Evolutionary conservation across 1,284 basidiomycete species (phyloP).

Genomic region (Gymnopus androsaceus): DNA sequence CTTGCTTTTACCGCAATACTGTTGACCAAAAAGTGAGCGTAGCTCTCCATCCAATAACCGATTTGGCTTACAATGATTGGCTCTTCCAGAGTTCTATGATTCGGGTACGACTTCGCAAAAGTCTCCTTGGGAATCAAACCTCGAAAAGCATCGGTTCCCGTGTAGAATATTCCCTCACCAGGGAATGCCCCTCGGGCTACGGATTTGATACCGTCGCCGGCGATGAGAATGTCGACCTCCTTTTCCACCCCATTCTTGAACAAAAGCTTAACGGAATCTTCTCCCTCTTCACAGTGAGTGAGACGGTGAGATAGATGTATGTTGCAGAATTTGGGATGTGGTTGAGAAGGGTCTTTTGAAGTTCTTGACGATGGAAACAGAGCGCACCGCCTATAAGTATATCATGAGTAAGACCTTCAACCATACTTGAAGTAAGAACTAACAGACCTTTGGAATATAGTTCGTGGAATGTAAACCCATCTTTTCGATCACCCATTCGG

Average conservation of each 20-base stretch:
- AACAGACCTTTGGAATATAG: constrained; percentile 3
- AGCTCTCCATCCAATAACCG: background rate
- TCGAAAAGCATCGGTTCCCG: constrained; percentile 5
- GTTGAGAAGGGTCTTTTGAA: constrained; percentile 40
- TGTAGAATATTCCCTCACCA: constrained; percentile 8
- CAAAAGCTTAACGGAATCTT: constrained; percentile 33
- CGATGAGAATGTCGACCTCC: constrained; percentile 49
- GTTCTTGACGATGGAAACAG: constrained; percentile 45
- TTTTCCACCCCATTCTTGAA: constrained; percentile 46
- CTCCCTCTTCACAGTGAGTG: constrained; percentile 34
- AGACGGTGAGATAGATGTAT: constrained; percentile 41
- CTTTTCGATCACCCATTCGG: constrained; percentile 5
- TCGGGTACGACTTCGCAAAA: background rate
- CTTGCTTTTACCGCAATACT: constrained; percentile 14
- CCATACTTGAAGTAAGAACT: too few relatives aligned
- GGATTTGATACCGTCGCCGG: constrained; percentile 45
- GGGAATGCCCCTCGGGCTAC: constrained; percentile 15
- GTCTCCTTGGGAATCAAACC: constrained; percentile 9
- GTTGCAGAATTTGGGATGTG: constrained; percentile 31
- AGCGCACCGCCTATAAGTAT: constrained; percentile 38
- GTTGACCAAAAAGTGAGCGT: background rate
- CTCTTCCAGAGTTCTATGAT: background rate
- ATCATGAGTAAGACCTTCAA: too few relatives aligned
- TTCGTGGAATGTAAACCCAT: constrained; percentile 9
- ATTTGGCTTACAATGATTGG: constrained; percentile 7